Evolutionary conservation across 2,329 filamentous ascomycete genomes (phyloP), one percentile per base, ranked within the genome.

Genomic region (Fusarium torulosum): DNA sequence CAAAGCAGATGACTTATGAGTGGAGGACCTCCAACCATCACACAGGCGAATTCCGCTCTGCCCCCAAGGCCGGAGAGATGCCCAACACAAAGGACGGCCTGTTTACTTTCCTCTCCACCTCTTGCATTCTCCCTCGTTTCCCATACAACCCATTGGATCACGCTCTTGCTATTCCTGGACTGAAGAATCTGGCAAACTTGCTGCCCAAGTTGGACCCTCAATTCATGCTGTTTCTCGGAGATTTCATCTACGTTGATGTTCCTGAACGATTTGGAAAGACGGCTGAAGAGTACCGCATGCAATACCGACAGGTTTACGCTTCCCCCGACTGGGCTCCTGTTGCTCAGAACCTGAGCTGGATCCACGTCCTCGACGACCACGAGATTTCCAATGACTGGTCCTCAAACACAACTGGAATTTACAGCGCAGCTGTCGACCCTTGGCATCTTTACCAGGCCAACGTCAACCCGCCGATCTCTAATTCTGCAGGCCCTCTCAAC

Each of bases 341-440:
- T 13, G 88, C 88, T 1, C 85, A 91, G 70, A 90, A 93, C 55
- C 82, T 98, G n/a, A 96, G 94, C 72, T 99, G 96, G 96, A 93
- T 98, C 43, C 96, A 99, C 75, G 94, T 97, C 3, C 86, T 97
- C 8, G 96, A 99, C 75, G 96, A 99, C 76, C 96, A 99, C 74
- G 96, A 99, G 76, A 97, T 99, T 64, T 87, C 87, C 7, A 98
- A 99, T 72, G 96, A 98, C 79, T 98, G 94, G 94, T 89, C 91
- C 61, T 84, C 86, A 19, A 96, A 95, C 75, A 90, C 87, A 15
- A 94, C 92, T 0, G 92, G 92, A 7, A 86, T 97, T 0, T 97
- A 95, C 75, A 79, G 85, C 4, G 87, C 91, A 1, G 94, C 95
- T 6, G 88, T 92, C 43, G 93, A 96, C 62, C 93, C 95, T 1